Conservation (phyloP, 2,329 filamentous ascomycete genomes). For the Rhynchosporium agropyri region DNA sequence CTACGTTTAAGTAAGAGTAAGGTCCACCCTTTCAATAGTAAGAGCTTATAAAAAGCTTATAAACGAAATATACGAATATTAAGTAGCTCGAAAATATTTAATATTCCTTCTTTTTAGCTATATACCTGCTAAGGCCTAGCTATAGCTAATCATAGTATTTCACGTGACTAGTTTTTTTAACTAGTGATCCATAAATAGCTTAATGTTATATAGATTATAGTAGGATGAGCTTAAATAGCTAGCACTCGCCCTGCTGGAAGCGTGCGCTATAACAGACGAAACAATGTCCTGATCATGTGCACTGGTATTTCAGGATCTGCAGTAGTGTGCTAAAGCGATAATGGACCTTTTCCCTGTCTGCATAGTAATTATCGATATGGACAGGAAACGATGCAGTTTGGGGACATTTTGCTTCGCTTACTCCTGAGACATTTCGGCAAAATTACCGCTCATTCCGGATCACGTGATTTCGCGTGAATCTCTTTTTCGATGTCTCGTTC, state of each 20-base stretch:
- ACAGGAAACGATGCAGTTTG: not conserved
- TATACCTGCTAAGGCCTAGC: too few species aligned
- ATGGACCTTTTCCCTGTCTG: not conserved
- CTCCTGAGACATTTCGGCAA: not conserved
- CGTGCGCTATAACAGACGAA: not conserved
- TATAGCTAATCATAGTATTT: too few species aligned
- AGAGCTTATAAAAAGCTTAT: too few species aligned
- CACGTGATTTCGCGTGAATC: not conserved
- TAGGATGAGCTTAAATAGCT: not conserved
- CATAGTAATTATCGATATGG: not conserved
- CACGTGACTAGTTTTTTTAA: too few species aligned
- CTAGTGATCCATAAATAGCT: too few species aligned
- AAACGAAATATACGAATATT: too few species aligned
- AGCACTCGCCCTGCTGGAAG: not conserved
- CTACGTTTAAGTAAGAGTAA: too few species aligned
- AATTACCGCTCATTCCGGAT: constrained; percentile 1
- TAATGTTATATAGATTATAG: too few species aligned
- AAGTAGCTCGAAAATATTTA: too few species aligned
- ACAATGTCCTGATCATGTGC: constrained; percentile 1
- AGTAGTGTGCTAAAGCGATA: not conserved
- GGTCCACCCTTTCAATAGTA: too few species aligned
- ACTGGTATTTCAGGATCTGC: constrained; percentile 11
- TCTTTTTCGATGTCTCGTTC: not conserved
- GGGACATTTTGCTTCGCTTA: not conserved
- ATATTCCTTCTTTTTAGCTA: too few species aligned